A percentile compares a stretch with the other conserved stretches of the same genome.
These are phyloP conservation scores for Avena atlantica DNA, from an alignment of 176 grass and related monocot species.

Conservation along the genomic window DNA sequence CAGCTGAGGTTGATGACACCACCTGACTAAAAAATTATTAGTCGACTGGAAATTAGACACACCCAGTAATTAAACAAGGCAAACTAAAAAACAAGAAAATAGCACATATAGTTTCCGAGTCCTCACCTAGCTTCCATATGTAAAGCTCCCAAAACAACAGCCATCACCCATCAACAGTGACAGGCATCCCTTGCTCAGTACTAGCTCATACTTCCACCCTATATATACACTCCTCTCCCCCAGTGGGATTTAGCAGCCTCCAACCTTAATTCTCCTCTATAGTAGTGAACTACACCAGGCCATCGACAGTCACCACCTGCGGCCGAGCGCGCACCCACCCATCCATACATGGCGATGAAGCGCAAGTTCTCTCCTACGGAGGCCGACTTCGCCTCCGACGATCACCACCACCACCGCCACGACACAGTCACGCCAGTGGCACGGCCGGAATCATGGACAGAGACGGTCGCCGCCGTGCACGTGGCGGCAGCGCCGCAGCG, in stretches of 20 bases:
- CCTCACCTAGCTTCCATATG: slow-evolving; percentile 30
- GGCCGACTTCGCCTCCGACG: background rate
- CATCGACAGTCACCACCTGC: background rate
- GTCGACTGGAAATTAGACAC: no score
- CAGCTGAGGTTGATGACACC: no score
- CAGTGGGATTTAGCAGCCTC: background rate
- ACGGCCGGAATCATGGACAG: background rate
- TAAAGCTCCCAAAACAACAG: slow-evolving; percentile 26
- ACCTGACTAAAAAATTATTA: no score
- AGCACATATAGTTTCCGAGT: background rate
- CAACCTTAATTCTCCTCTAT: background rate
- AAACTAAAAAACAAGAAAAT: background rate
- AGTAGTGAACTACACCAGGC: background rate
- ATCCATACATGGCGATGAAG: slow-evolving; percentile 40
- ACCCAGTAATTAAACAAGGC: background rate
- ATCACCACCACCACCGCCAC: background rate
- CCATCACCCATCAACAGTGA: slow-evolving; percentile 25
- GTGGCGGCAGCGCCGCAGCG: background rate
- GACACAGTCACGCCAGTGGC: background rate
- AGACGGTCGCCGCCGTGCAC: background rate
- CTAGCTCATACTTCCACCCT: background rate
- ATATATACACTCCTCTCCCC: background rate
- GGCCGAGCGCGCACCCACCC: background rate
- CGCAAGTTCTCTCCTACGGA: slow-evolving; percentile 32
- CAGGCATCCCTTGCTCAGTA: background rate